These are phyloP conservation scores for Rhizopogon rudus DNA, from an alignment of 768 basidiomycete species.

Conservation along the genomic window DNA sequence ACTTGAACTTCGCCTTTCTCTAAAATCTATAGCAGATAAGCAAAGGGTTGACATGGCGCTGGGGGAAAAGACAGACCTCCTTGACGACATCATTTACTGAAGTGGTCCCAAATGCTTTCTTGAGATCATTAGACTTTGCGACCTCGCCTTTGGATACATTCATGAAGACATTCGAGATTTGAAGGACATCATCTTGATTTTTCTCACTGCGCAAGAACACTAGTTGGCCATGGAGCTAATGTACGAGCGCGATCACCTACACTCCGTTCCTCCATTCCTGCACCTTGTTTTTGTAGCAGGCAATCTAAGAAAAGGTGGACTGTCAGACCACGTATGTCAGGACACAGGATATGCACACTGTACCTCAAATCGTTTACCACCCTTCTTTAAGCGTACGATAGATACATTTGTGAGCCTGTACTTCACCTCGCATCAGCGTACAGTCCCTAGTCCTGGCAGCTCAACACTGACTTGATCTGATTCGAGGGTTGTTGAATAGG, in stretches of 20 bases:
- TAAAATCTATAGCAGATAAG: constrained; percentile 58
- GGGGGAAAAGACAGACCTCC: constrained; percentile 48
- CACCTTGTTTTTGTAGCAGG: constrained; percentile 99
- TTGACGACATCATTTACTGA: constrained; percentile 69
- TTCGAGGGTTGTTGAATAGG: constrained; percentile 81
- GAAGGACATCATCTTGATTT: constrained; percentile 90
- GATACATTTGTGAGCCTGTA: constrained; percentile 93
- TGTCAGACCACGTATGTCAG: background rate
- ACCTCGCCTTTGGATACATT: constrained; percentile 97
- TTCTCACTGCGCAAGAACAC: constrained; percentile 58
- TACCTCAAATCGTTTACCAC: constrained; percentile 96
- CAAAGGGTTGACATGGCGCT: background rate
- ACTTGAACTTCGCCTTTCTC: constrained; percentile 97
- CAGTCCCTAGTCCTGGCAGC: constrained; percentile 3
- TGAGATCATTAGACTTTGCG: constrained; percentile 82
- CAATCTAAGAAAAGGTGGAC: constrained; percentile 51
- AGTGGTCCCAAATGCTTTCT: constrained; percentile 85
- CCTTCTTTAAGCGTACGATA: constrained; percentile 93
- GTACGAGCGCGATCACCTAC: constrained; percentile 34
- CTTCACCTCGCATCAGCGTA: constrained; percentile 4
- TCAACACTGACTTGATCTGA: constrained; percentile 69
- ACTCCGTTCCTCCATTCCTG: constrained; percentile 94
- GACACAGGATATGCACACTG: background rate
- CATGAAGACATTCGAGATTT: constrained; percentile 92
- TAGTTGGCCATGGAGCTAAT: background rate